phyloP scores from a whole-genome alignment of 257 asterid genomes.

The Nicotiana obtusifolia region DNA sequence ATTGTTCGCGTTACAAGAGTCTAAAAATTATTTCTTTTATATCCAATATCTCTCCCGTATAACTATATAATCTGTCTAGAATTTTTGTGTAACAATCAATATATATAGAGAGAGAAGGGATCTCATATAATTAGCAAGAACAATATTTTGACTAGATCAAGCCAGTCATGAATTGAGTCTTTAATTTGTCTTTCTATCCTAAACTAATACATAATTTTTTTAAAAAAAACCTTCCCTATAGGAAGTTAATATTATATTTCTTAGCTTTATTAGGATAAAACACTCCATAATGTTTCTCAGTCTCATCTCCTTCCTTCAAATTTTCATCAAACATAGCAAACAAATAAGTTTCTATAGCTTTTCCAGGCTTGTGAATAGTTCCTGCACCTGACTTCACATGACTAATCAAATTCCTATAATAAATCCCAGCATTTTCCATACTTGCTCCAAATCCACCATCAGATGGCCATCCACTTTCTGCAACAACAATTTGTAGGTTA shows the following conservation, averaged over 20 bases:
- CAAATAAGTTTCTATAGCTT: slow-evolving; percentile 32
- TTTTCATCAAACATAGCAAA: slow-evolving; percentile 61
- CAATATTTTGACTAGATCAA: not conserved
- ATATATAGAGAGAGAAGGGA: not conserved
- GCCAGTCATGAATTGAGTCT: not conserved
- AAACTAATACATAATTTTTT: not conserved
- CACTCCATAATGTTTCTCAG: slow-evolving; percentile 42
- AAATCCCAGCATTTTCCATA: slow-evolving; percentile 12
- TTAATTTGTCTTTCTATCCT: not conserved
- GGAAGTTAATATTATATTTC: slow-evolving; percentile 27
- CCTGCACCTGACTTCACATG: slow-evolving; percentile 16
- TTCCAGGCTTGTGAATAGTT: slow-evolving; percentile 34
- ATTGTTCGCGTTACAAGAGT: no score
- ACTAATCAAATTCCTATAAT: slow-evolving; percentile 9
- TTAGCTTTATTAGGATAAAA: slow-evolving; percentile 24
- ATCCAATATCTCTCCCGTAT: no score
- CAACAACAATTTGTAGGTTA: slow-evolving; percentile 18
- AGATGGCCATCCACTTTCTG: slow-evolving; percentile 44
- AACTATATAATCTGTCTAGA: no score
- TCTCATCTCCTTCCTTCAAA: slow-evolving; percentile 17
- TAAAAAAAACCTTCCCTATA: not conserved
- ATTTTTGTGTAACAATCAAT: no score
- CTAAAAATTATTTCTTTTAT: no score
- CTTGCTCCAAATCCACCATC: slow-evolving; percentile 22
- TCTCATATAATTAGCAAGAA: not conserved